phyloP scores from a whole-genome alignment of 345 rosid species.

The Gynandropsis gynandra region DNA sequence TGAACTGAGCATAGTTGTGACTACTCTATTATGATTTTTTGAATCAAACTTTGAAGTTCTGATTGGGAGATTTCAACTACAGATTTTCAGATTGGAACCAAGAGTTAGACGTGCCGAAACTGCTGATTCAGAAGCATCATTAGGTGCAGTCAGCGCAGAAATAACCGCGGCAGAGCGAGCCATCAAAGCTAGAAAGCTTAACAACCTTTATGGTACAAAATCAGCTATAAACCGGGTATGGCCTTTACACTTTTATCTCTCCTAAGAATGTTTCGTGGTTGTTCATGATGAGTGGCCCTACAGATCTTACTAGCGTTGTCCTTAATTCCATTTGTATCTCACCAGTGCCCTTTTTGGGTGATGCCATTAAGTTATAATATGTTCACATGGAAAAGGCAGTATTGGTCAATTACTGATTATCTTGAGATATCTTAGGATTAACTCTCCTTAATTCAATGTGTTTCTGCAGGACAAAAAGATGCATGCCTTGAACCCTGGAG shows the following conservation, averaged over 20 bases:
- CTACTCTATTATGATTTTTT: no score
- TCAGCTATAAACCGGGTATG: conserved; percentile 38
- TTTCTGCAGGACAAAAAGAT: conserved; percentile 45
- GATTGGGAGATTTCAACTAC: conserved; percentile 5
- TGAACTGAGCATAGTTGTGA: no score
- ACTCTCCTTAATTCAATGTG: no score
- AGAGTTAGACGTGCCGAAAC: conserved; percentile 25
- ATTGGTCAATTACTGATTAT: no score
- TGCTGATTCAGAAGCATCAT: conserved; percentile 31
- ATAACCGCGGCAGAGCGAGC: conserved; percentile 22
- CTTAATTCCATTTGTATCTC: neutral
- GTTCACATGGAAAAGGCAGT: no score
- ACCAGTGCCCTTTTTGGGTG: neutral
- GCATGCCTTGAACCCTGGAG: conserved; percentile 37
- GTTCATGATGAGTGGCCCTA: no score
- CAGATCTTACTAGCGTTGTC: no score
- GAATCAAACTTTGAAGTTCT: conserved; percentile 2
- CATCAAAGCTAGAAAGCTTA: conserved; percentile 17
- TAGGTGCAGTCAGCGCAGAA: conserved; percentile 25
- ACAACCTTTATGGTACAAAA: conserved; percentile 42
- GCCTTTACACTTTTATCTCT: neutral
- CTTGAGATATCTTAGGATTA: neutral
- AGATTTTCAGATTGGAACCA: conserved; percentile 82
- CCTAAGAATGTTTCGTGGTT: neutral
- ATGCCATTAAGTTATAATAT: neutral